These are phyloP conservation scores for Cystoderma amianthinum DNA, from an alignment of 768 basidiomycete species.

Conservation along the genomic window DNA sequence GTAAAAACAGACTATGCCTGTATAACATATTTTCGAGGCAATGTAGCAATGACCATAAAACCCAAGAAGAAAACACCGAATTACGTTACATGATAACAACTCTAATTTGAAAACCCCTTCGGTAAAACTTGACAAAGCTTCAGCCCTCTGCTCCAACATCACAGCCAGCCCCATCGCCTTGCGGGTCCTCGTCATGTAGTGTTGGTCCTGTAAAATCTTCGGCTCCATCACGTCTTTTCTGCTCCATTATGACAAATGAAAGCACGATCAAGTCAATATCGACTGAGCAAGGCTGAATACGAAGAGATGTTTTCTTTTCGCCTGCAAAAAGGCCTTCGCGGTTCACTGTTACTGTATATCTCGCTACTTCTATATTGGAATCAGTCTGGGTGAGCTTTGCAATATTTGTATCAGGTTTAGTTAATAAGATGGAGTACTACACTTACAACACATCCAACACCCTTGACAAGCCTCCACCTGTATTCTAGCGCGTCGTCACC, in stretches of 20 bases:
- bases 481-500: constrained; percentile 44
- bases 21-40: neutral
- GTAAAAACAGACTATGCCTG: no score
- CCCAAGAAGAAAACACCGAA: neutral
- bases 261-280: constrained; percentile 47
- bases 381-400: constrained; percentile 31
- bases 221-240: constrained; percentile 35
- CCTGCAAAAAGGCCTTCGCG: constrained; percentile 40
- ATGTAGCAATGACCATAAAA: neutral
- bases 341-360: constrained; percentile 23
- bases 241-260: constrained; percentile 51
- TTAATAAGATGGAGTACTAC: neutral
- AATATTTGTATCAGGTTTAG: neutral
- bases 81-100: no score
- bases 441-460: constrained; percentile 34
- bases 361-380: constrained; percentile 34
- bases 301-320: constrained; percentile 37
- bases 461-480: constrained; percentile 36
- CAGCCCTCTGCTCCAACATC: neutral
- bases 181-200: constrained; percentile 27
- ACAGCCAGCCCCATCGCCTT: constrained; percentile 28
- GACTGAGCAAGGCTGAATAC: constrained; percentile 38
- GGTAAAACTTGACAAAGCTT: no score
- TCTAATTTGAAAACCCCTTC: no score
- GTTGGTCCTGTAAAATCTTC: constrained; percentile 20